Evolutionary conservation across 805 yeast genomes (phyloP).

Genomic region (Brettanomyces custersianus): DNA sequence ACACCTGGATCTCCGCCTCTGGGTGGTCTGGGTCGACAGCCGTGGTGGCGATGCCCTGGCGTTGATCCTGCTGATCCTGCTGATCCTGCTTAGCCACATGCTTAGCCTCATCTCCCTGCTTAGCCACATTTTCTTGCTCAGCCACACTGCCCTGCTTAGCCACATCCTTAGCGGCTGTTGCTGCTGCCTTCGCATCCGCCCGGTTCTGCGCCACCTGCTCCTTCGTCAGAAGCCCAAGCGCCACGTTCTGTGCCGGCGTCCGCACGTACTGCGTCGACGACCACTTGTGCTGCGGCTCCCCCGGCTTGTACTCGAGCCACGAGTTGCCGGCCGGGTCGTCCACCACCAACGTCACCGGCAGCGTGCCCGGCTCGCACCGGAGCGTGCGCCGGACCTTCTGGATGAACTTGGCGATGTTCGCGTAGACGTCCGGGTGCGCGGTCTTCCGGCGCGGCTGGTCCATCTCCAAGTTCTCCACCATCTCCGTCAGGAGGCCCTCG

Average conservation of each 20-base stretch:
- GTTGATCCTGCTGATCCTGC: slow-evolving; percentile 47
- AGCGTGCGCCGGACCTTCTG: slow-evolving; percentile 49
- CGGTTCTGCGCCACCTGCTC: slow-evolving; percentile 53
- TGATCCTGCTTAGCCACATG: slow-evolving; percentile 40
- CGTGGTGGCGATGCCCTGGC: slow-evolving; percentile 35
- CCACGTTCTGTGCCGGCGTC: slow-evolving; percentile 80
- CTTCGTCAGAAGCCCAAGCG: slow-evolving; percentile 70
- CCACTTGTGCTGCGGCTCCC: slow-evolving; percentile 87
- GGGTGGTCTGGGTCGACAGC: slow-evolving; percentile 45
- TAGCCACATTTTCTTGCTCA: slow-evolving; percentile 26
- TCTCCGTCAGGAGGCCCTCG: slow-evolving; percentile 81
- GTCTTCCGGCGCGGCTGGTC: slow-evolving; percentile 79
- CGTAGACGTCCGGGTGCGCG: slow-evolving; percentile 64
- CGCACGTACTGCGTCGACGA: slow-evolving; percentile 72
- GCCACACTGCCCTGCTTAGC: slow-evolving; percentile 14
- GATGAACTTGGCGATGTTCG: slow-evolving; percentile 66
- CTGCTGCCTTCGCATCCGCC: slow-evolving; percentile 11
- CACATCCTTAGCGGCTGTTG: slow-evolving; percentile 8
- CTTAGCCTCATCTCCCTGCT: slow-evolving; percentile 19
- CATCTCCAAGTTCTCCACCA: slow-evolving; percentile 59
- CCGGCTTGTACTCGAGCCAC: slow-evolving; percentile 86
- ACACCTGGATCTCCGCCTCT: slow-evolving; percentile 86
- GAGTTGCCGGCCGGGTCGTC: slow-evolving; percentile 98
- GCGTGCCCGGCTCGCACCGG: slow-evolving; percentile 54
- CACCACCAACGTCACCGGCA: slow-evolving; percentile 69